phyloP scores from a whole-genome alignment of 106 monocot species.

The Apostasia ramifera region DNA sequence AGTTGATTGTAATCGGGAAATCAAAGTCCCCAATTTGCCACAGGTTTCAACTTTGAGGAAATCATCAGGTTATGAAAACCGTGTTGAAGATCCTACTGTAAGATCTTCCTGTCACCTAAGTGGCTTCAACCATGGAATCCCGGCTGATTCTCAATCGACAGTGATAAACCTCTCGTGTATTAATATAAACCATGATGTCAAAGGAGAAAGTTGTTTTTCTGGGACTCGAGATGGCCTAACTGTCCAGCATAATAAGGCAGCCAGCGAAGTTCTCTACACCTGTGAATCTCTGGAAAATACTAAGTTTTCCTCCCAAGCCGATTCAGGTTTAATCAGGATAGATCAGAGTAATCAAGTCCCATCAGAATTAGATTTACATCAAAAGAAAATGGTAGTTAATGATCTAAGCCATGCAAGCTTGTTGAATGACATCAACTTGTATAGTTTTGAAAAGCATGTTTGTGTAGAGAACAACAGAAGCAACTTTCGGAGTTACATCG shows the following conservation, averaged over 20 bases:
- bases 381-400: not conserved
- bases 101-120: constrained; percentile 1
- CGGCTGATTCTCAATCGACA: constrained; percentile 1
- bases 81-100: not conserved
- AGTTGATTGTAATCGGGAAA: constrained; percentile 13
- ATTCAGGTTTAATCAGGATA: not conserved
- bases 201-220: not conserved
- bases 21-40: constrained; percentile 1
- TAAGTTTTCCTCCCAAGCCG: not conserved
- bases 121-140: constrained; percentile 12
- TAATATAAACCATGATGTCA: constrained; percentile 10
- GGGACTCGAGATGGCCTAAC: constrained; percentile 8
- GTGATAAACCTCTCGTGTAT: not conserved
- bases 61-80: constrained; percentile 3
- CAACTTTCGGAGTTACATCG: constrained; percentile 15
- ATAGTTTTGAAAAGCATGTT: not conserved
- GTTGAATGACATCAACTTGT: not conserved
- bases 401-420: not conserved
- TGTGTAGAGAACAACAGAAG: not conserved
- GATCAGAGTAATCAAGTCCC: not conserved
- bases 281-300: not conserved
- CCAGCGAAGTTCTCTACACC: not conserved
- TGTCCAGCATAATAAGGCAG: not conserved
- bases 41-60: constrained; percentile 12
- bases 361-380: not conserved